A percentile compares a stretch with the other conserved stretches of the same genome.
Evolutionary conservation across 176 grass and related monocot species (phyloP).

Genomic region (Rhynchospora tenuis): DNA sequence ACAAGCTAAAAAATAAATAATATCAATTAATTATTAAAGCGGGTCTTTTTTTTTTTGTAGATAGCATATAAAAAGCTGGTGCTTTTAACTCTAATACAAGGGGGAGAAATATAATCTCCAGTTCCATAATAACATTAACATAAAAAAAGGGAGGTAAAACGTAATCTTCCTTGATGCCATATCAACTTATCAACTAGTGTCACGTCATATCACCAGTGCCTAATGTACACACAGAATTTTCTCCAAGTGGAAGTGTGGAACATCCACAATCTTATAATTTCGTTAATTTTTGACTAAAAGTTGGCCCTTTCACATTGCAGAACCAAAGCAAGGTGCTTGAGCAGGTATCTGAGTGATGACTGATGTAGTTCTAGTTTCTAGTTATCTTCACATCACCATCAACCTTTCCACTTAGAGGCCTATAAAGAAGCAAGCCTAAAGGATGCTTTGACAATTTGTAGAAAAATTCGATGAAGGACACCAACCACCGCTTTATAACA

Average conservation of each 20-base stretch:
- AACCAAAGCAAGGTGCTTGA: not conserved
- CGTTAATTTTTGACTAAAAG: not conserved
- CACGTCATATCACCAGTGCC: not conserved
- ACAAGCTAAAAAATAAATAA: too few relatives aligned
- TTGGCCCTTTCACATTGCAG: not conserved
- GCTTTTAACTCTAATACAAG: too few relatives aligned
- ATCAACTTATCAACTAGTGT: not conserved
- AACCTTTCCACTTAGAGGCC: not conserved
- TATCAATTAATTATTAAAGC: not conserved
- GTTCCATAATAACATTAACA: too few relatives aligned
- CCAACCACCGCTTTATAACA: not conserved
- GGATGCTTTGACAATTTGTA: conserved; percentile 10
- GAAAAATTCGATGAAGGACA: not conserved
- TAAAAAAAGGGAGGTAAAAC: not conserved
- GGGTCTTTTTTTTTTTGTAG: not conserved
- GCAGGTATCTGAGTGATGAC: too few relatives aligned
- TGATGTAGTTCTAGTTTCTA: not conserved
- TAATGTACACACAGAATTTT: not conserved
- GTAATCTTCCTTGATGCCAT: not conserved
- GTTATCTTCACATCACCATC: not conserved
- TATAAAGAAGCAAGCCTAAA: conserved; percentile 1
- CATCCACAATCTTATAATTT: not conserved
- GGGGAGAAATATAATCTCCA: too few relatives aligned
- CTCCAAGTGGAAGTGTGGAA: not conserved
- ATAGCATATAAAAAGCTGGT: too few relatives aligned